Evolutionary conservation across 805 yeast species (phyloP).

Genomic region (Barnettozyma vustinii): DNA sequence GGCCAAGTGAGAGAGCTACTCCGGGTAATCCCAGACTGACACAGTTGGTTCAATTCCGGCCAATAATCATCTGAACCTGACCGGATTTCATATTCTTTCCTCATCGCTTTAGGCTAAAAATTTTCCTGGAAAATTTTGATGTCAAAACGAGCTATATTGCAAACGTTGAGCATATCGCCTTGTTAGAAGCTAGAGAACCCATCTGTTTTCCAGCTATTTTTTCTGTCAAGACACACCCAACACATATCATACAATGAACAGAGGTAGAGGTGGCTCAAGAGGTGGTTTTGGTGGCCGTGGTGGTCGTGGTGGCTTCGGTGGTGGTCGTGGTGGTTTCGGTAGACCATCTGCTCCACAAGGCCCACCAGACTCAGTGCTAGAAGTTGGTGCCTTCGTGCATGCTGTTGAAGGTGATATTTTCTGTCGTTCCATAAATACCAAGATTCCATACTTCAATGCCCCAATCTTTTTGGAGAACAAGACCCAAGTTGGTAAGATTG

Average conservation of each 20-base stretch:
- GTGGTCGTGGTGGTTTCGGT: conserved; percentile 48
- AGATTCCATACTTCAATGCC: conserved; percentile 97
- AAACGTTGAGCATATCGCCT: background rate
- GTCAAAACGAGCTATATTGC: background rate
- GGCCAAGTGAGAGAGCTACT: too few species aligned
- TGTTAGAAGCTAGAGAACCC: background rate
- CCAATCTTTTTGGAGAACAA: conserved; percentile 96
- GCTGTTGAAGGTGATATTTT: conserved; percentile 96
- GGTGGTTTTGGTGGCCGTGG: conserved; percentile 38
- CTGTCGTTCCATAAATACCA: conserved; percentile 89
- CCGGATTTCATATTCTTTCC: background rate
- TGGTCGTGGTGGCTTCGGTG: conserved; percentile 52
- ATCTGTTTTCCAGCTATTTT: background rate
- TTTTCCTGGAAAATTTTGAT: conserved; percentile 3
- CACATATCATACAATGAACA: conserved; percentile 25
- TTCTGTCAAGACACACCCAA: background rate
- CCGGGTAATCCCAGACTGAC: background rate
- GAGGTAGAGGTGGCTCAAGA: conserved; percentile 53
- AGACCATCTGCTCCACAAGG: conserved; percentile 79
- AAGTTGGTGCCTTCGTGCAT: conserved; percentile 90
- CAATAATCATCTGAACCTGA: background rate
- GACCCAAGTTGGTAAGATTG: conserved; percentile 94
- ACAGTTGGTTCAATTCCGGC: background rate
- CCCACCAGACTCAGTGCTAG: conserved; percentile 92
- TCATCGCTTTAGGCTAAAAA: conserved; percentile 3